A percentile compares a stretch with the other conserved stretches of the same genome.
These are phyloP conservation scores for Solanum tarapatanum DNA, from an alignment of 257 asterid species.

Conservation along the genomic window DNA sequence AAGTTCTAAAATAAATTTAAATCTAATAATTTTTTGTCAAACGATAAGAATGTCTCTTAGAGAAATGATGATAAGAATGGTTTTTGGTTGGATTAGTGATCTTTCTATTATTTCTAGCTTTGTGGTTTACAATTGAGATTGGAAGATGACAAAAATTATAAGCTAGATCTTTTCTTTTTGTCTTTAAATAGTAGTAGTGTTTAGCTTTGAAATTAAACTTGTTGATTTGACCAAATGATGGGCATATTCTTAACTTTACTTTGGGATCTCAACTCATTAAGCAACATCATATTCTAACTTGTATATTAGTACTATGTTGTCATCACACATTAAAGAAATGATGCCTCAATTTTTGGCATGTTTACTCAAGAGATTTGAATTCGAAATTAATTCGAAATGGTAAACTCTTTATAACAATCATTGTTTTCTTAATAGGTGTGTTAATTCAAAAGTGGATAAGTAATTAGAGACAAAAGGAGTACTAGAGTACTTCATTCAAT, in stretches of 20 bases:
- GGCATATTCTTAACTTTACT: background rate
- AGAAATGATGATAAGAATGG: background rate
- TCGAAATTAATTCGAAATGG: background rate
- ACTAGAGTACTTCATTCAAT: background rate
- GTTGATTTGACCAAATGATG: conserved; percentile 1
- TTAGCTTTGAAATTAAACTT: background rate
- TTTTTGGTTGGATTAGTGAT: background rate
- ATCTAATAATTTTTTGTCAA: background rate
- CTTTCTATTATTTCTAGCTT: background rate
- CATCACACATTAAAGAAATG: background rate
- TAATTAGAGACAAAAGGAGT: too few species aligned
- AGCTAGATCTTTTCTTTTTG: background rate
- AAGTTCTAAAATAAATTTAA: background rate
- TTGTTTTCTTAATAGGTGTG: too few species aligned
- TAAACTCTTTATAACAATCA: too few species aligned
- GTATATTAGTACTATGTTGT: background rate
- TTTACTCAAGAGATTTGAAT: background rate
- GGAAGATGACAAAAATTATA: background rate
- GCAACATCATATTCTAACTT: background rate
- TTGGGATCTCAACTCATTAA: background rate
- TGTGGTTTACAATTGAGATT: background rate
- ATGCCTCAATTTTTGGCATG: background rate
- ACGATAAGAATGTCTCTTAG: background rate
- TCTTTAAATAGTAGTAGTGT: background rate
- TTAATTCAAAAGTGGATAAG: too few species aligned